A percentile compares a stretch with the other conserved stretches of the same genome.
phyloP scores from a whole-genome alignment of 73 alveolate genomes.

The Tetrahymena borealis region DNA sequence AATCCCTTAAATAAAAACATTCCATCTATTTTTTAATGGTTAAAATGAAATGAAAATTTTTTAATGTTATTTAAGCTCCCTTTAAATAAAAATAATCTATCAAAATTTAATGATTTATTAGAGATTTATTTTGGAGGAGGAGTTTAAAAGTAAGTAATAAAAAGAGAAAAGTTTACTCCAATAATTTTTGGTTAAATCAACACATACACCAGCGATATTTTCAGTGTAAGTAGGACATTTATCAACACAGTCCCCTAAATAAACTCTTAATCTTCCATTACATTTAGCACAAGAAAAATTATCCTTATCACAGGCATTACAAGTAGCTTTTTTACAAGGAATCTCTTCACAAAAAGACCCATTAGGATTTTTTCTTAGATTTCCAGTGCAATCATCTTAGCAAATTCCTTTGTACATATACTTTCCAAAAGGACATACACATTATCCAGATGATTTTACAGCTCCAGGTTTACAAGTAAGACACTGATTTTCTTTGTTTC shows the following conservation, averaged over 20 bases:
- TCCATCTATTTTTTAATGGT: neutral
- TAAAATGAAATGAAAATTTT: no score
- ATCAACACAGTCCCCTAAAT: neutral
- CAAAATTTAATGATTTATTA: no score
- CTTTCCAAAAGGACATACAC: neutral
- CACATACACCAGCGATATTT: neutral
- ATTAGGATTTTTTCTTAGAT: neutral
- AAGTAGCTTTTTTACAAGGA: neutral
- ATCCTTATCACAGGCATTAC: neutral
- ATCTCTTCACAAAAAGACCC: neutral
- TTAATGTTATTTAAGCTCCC: no score
- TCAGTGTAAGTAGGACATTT: neutral
- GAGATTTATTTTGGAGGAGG: no score
- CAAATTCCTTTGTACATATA: neutral
- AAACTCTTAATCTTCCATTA: neutral
- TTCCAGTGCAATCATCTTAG: neutral
- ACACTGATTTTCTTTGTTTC: neutral
- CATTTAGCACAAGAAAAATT: neutral
- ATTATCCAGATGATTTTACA: neutral
- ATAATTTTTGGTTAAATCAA: neutral
- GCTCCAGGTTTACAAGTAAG: neutral
- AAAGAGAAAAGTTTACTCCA: no score
- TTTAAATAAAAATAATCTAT: no score
- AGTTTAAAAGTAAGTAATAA: no score
- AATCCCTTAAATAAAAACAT: neutral